phyloP scores from a whole-genome alignment of 192 early-diverging fungal genomes.

The Coemansia sp. region DNA sequence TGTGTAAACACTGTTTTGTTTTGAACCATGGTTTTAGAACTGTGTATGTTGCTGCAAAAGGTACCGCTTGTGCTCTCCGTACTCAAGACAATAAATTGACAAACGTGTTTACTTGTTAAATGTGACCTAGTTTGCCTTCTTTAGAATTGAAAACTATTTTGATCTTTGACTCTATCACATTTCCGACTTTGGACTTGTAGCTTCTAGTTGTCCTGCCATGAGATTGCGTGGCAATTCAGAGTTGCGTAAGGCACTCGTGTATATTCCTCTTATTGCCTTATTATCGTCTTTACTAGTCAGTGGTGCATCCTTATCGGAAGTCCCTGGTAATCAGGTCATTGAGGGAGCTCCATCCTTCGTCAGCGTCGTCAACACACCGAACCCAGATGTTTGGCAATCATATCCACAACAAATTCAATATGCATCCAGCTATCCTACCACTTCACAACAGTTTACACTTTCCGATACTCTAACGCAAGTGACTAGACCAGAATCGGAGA shows the following conservation, averaged over 20 bases:
- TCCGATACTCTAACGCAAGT: not conserved
- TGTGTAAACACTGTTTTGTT: constrained; percentile 8
- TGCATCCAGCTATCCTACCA: no score
- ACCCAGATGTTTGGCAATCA: no score
- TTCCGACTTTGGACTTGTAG: not conserved
- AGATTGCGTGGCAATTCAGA: not conserved
- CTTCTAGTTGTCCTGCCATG: not conserved
- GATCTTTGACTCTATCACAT: not conserved
- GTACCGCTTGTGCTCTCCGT: no score
- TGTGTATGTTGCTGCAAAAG: not conserved
- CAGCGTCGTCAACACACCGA: no score
- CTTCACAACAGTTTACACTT: no score
- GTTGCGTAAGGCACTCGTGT: not conserved
- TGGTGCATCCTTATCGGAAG: no score
- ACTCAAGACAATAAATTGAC: no score
- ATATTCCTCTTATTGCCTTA: not conserved
- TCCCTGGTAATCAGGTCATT: no score
- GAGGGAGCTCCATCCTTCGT: no score
- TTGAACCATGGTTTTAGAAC: not conserved
- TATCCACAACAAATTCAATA: no score
- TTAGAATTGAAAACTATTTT: not conserved
- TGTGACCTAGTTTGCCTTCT: no score
- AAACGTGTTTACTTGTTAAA: no score
- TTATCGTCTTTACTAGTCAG: not conserved
- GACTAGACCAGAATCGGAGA: not conserved